phyloP scores from a whole-genome alignment of 176 grass and related monocot genomes.

The Avena eriantha region DNA sequence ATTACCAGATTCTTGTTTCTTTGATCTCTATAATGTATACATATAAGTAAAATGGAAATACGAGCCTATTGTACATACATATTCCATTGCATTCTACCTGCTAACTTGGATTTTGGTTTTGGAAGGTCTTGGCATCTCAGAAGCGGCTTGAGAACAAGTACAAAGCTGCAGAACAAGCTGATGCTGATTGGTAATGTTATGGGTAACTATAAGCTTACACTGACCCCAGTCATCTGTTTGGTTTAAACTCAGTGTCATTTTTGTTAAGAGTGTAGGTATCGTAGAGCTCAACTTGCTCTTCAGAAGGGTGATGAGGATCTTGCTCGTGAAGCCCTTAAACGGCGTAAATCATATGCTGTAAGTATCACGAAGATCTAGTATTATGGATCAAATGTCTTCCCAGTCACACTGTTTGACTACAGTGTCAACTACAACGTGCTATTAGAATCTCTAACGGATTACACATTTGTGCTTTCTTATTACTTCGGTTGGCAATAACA shows the following conservation, averaged over 20 bases:
- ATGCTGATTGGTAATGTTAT: constrained; percentile 83
- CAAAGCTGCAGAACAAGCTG: constrained; percentile 86
- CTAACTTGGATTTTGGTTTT: constrained; percentile 42
- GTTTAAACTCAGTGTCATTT: constrained; percentile 31
- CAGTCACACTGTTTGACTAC: constrained; percentile 2
- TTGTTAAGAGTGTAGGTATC: constrained; percentile 66
- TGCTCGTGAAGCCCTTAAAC: constrained; percentile 97
- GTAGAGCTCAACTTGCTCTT: constrained; percentile 96
- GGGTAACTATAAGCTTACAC: constrained; percentile 16
- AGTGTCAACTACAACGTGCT: constrained; percentile 23
- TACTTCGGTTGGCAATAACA: not conserved
- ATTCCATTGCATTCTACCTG: constrained; percentile 1
- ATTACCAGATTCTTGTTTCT: not conserved
- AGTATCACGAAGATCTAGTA: constrained; percentile 42
- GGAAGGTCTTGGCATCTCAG: constrained; percentile 96
- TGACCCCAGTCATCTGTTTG: constrained; percentile 26
- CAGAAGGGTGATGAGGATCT: constrained; percentile 97
- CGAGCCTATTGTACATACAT: not conserved
- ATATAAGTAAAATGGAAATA: constrained; percentile 11
- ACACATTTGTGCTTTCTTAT: not conserved
- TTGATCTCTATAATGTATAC: not conserved
- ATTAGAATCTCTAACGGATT: not conserved
- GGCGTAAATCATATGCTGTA: constrained; percentile 99
- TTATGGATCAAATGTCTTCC: not conserved
- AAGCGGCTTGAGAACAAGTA: constrained; percentile 95